Conservation (phyloP, 1,284 basidiomycete genomes). For the Schizopora paradoxa region DNA sequence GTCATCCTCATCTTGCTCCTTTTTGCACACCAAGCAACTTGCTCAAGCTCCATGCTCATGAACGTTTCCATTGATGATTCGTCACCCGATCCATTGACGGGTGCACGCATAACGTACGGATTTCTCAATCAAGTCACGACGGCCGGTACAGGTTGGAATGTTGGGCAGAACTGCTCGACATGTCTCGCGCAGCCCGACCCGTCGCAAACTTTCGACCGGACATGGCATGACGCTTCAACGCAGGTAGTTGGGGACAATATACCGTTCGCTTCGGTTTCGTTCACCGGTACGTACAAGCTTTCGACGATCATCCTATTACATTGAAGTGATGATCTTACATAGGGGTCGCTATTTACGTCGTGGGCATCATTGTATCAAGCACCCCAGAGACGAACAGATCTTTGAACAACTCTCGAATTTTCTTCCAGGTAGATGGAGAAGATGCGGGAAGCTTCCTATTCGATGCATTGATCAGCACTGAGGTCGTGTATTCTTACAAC, state of each 20-base stretch:
- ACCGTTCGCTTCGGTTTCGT: not conserved
- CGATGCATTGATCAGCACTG: not conserved
- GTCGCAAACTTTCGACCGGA: not conserved
- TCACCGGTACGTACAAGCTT: conserved; percentile 4
- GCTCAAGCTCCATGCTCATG: too few species aligned
- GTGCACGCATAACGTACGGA: conserved; percentile 24
- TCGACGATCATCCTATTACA: too few species aligned
- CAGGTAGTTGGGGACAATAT: not conserved
- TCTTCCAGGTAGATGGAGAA: conserved; percentile 1
- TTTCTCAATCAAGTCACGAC: conserved; percentile 22
- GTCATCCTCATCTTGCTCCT: too few species aligned
- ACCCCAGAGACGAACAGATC: not conserved
- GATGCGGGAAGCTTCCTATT: conserved; percentile 3
- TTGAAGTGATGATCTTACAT: not conserved
- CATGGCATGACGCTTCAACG: conserved; percentile 7
- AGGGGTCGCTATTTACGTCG: conserved; percentile 5
- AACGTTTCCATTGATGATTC: conserved; percentile 42
- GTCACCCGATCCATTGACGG: conserved; percentile 30
- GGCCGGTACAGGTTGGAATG: conserved; percentile 27
- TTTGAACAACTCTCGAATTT: conserved; percentile 3
- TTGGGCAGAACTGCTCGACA: conserved; percentile 20
- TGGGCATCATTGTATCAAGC: conserved; percentile 3
- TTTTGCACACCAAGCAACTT: too few species aligned
- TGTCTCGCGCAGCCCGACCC: conserved; percentile 26
- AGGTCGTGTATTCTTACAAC: conserved; percentile 10